Evolutionary conservation across 2,329 filamentous ascomycete genomes (phyloP), one percentile per base, ranked within the genome.

Genomic region (Alternaria angustiovoidea): DNA sequence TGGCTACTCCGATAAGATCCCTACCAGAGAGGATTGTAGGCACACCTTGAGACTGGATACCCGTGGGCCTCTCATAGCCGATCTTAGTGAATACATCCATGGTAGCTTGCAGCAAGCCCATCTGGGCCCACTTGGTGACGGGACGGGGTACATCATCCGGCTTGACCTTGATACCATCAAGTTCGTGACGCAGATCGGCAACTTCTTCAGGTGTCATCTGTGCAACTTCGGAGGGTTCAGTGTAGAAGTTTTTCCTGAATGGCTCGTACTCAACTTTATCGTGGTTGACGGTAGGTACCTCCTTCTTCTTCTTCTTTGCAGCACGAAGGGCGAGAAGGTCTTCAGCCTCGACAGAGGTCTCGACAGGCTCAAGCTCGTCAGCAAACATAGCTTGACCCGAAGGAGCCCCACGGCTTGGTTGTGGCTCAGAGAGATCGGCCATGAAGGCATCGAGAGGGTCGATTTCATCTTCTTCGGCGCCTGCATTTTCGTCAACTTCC

Each of bases 371-470:
- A 63, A 96, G 90, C 62, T 88, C 86, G 56, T 97, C 94, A 61
- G 90, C 92, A 76, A 97, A 97, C 70, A 97, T 91, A 7, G 94
- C 88, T 76, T 96, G 89, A 2, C 92, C 92, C 70, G 92, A 89
- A 56, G 89, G 88, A 44, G 83, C 68, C 63, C 84, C 84, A 48
- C 80, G 82, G 63, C 51, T 77, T 51, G 77, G 78, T 54, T 79
- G 62, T 9, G 66, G 46, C 48, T 75, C 72, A 57, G 71, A 43
- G 51, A 91, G 83, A 62, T 86, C 87, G 53, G 89, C 90, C 95
- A 99, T 99, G 81, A 96, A 99, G n/a, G 93, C 94, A 81, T 99
- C 95, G 38, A 99, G 83, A 7, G 95, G 93, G 76, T 99, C 95
- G 36, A 95, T 81, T 32, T 92, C 88, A 46, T 93, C 92, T 55